Base-by-base conservation (phyloP, 164 flowering plant genomes). In the Akebia trifoliata region DNA sequence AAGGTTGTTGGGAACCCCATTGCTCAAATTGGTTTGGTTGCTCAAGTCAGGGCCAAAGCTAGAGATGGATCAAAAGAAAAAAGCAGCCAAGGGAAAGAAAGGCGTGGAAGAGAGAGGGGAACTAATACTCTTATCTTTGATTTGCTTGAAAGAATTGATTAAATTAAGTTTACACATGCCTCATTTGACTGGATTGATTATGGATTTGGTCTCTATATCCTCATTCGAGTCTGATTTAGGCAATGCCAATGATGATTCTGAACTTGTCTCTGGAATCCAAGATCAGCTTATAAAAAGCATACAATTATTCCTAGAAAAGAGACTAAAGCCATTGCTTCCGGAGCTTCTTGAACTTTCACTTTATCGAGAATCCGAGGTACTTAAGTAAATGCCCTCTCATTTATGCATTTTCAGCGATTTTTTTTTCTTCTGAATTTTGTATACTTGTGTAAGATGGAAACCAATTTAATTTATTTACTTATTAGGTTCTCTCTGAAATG, bases 131-230 rank as follows among this genome's bases (percentile, higher is more conserved):
- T 58, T 68, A 54, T 76, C 83, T 18, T 61, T 87, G 36, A 45
- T 76, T 39, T 85, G 93, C 75, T 70, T 90, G 73, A 79, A 75
- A 68, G 86, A 85, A 64, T 53, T 87, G 68, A 47, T 82, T 21
- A 61, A 30, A 36, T 47, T 79, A 35, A 62, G 62, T 65, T 61
- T 62, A 46, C 56, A 42, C 42, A 44, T 56, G n/a, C 66, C 69
- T 28, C 57, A 61, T 2, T 57, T 72, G 50, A 52, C 51, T 54
- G 61, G 55, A 25, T 57, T 87, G 72, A 69, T 87, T 42, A 77
- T 78, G 45, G 78, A 78, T 54, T 66, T 90, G 76, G 40, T 72
- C 38, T 71, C 79, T 17, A 71, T 67, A 21, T 46, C 73, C 42
- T 44, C 54, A 54, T 17, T 8, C 57, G 78, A 66, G 56, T 12